Base-by-base conservation (phyloP, 306 rosid genomes). In the Pterocarpus santalinus region DNA sequence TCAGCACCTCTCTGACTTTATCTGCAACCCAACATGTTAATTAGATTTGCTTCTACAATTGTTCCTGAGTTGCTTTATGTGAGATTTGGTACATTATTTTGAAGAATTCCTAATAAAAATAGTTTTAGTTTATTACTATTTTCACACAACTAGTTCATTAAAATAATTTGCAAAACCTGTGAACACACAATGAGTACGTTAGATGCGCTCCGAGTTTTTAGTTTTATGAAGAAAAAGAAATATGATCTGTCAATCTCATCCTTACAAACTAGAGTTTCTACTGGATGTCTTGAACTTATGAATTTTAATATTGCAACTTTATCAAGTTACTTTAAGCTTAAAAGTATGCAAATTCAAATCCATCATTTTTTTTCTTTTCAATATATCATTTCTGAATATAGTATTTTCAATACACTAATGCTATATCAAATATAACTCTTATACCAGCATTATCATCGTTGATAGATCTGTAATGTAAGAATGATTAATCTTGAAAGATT, bases 1-100 rank as follows among this genome's bases (percentile, higher is more conserved):
- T 91, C 87, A 95, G 82, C 78, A 92, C 99, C 85, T 95, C 94
- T 82, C 97, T 80, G 78, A 92, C 96, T 87, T 88, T 90, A 87
- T 93, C 99, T 95, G 82, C 82, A 83, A 52, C 67, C 39, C 73
- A n/a, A 67, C 52, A 61, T 61, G 60, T 74, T 61, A 65, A 30
- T 62, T 58, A 71, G 64, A 83, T 35, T 69, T 36, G 80, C 77
- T 76, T 75, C 36, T 44, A 35, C 62, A 70, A 65, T 47, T 77
- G 30, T 60, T 62, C 56, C 64, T 41, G 49, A 65, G 67, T 56
- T 13, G 44, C 66, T 63, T 78, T 65, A 43, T 69, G 79, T 8
- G 62, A 68, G 69, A 82, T 65, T 76, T 75, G 81, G 57, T 70
- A 69, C 66, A 73, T 15, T 36, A 81, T 41, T 55, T 51, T 67